phyloP scores from a whole-genome alignment of 2,329 filamentous ascomycete genomes.

The Fusarium sp. region DNA sequence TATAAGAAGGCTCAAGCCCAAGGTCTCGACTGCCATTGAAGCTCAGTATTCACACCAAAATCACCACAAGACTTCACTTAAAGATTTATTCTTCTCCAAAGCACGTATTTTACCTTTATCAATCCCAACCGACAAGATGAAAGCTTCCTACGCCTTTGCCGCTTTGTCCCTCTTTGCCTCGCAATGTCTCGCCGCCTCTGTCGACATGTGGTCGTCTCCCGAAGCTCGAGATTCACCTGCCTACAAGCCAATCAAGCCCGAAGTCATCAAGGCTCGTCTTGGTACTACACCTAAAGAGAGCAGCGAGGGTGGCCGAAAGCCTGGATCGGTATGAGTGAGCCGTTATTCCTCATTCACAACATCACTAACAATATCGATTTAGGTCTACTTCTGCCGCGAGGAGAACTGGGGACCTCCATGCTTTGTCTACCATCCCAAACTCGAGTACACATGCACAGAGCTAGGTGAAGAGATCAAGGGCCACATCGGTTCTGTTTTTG shows the following conservation, averaged over 20 bases:
- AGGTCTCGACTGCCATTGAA: conserved; percentile 12
- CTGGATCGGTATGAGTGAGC: conserved; percentile 35
- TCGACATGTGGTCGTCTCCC: conserved; percentile 45
- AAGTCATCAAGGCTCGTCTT: conserved; percentile 43
- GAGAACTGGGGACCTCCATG: conserved; percentile 49
- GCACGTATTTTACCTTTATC: neutral
- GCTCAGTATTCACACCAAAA: conserved; percentile 9
- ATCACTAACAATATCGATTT: conserved; percentile 16
- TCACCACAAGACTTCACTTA: neutral
- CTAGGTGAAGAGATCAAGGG: conserved; percentile 37
- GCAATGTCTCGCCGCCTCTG: conserved; percentile 37
- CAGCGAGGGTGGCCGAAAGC: conserved; percentile 25
- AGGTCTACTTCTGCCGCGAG: conserved; percentile 49
- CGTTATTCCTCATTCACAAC: no score
- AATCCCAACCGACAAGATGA: conserved; percentile 35
- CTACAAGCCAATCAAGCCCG: conserved; percentile 38
- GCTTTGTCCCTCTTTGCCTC: conserved; percentile 29
- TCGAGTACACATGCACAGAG: conserved; percentile 46
- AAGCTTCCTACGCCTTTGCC: conserved; percentile 21
- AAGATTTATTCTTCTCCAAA: neutral
- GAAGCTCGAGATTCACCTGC: conserved; percentile 25
- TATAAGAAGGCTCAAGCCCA: conserved; percentile 34
- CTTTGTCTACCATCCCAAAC: conserved; percentile 43
- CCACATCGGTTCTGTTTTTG: conserved; percentile 47
- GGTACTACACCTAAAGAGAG: conserved; percentile 41